Conservation (phyloP, 345 rosid species). For the Abelmoschus esculentus region DNA sequence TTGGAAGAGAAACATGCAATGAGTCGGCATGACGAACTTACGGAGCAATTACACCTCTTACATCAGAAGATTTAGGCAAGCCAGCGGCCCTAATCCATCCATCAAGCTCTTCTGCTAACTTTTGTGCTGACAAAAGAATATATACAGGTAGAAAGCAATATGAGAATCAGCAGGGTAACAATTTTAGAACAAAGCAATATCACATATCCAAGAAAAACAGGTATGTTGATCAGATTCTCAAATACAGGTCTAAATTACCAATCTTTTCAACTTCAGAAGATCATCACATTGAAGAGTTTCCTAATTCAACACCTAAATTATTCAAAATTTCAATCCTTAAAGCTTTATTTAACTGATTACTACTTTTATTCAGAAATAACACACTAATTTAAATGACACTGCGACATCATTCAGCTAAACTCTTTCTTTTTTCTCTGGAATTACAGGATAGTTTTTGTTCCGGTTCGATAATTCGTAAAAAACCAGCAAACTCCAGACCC, state of each 20-base stretch:
- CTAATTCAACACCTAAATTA: background rate
- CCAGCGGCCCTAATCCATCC: slow-evolving; percentile 73
- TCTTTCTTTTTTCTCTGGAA: too few species aligned
- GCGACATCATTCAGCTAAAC: too few species aligned
- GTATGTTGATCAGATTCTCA: background rate
- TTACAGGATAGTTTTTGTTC: too few species aligned
- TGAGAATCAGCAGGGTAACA: background rate
- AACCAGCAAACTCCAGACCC: background rate
- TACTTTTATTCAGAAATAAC: too few species aligned
- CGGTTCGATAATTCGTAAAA: background rate
- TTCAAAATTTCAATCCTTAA: background rate
- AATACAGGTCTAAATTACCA: background rate
- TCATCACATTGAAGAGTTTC: too few species aligned
- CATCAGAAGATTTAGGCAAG: slow-evolving; percentile 65
- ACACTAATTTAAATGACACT: too few species aligned
- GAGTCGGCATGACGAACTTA: slow-evolving; percentile 25
- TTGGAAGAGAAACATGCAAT: background rate
- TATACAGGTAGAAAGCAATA: background rate
- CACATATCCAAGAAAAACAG: background rate
- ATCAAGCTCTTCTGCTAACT: slow-evolving; percentile 66
- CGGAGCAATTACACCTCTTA: slow-evolving; percentile 97
- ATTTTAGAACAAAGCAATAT: background rate
- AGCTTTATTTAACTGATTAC: background rate
- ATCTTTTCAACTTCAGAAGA: background rate
- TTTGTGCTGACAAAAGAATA: slow-evolving; percentile 39